These are phyloP conservation scores for Leishmania braziliensis DNA, from an alignment of 208 protist genomes.

Conservation along the genomic window DNA sequence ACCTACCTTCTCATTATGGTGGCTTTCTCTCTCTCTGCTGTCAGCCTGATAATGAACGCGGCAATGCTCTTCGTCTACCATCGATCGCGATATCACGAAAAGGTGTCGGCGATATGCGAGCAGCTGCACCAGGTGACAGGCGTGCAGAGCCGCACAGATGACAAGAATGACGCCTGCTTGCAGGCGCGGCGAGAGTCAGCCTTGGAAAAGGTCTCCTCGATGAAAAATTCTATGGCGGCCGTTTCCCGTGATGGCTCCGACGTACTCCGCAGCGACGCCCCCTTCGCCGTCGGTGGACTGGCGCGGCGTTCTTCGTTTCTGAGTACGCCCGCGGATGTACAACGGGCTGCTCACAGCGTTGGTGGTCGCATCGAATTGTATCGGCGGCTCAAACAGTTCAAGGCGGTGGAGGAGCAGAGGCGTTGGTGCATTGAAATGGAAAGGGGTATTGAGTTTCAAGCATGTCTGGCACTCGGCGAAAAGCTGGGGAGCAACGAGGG, in stretches of 20 bases:
- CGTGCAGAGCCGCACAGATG: conserved; percentile 4
- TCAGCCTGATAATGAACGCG: conserved; percentile 15
- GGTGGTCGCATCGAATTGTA: conserved; percentile 12
- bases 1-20: conserved; percentile 32
- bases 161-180: no score
- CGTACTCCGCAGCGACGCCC: not conserved
- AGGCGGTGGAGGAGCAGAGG: conserved; percentile 12
- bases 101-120: conserved; percentile 14
- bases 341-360: not conserved
- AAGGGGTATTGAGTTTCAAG: conserved; percentile 9
- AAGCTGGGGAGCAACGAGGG: conserved; percentile 12
- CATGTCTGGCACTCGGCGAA: conserved; percentile 2
- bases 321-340: not conserved
- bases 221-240: not conserved
- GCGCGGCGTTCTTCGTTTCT: not conserved
- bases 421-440: not conserved
- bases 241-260: not conserved
- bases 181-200: not conserved
- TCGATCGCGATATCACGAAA: not conserved
- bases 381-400: conserved; percentile 18
- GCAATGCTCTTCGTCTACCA: conserved; percentile 8
- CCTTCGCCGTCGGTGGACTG: not conserved
- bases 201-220: not conserved
- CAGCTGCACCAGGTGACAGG: conserved; percentile 17
- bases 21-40: conserved; percentile 18